Evolutionary conservation across 495 filamentous ascomycete species (phyloP), one percentile per base, ranked within the genome.

Genomic region (Penicillium silybi): DNA sequence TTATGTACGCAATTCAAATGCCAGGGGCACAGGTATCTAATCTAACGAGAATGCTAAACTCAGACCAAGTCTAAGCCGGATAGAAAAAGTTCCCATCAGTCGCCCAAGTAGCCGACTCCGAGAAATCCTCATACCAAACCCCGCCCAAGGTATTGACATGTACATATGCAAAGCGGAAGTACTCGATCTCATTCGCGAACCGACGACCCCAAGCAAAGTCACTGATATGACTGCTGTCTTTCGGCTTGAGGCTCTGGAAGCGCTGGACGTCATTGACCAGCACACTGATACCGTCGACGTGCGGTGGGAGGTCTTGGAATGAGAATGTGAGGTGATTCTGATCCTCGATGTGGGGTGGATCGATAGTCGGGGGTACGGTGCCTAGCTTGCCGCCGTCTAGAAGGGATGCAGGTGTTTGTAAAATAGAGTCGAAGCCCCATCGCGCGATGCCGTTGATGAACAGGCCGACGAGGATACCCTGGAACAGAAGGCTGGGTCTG

Each of bases 101-200:
- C 17, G 72, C 71, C 88, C 90, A 90, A 26, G 71, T 77, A 11
- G 85, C 88, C 0, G 91, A 85, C 47, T 79, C 83, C 11, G 88
- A 89, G 57, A 91, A 96, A 69, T 96, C 91, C 48, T 80, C 83
- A 58, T 76, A 80, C 44, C 69, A 67, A 41, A 81, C 79, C 0
- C 87, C 87, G 16, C 73, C 74, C 44, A 75, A 41, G 0, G 66
- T 50, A 54, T 71, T 72, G 11, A 62, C 43, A 56, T 78, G 71
- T 69, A 91, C 81, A 68, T 81, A 88, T n/a, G 77, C 86, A 68
- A 95, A 92, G 15, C 88, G 73, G 66, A 95, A 92, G 60, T 90
- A 95, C 69, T 90, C 86, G 8, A 80, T 77, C 34, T 72, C 69
- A 2, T 62, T 64, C 67, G 68, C 10, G 59, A 67, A 70, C 15